These are phyloP conservation scores for Austropuccinia psidii DNA, from an alignment of 1,284 basidiomycete genomes.

Conservation along the genomic window DNA sequence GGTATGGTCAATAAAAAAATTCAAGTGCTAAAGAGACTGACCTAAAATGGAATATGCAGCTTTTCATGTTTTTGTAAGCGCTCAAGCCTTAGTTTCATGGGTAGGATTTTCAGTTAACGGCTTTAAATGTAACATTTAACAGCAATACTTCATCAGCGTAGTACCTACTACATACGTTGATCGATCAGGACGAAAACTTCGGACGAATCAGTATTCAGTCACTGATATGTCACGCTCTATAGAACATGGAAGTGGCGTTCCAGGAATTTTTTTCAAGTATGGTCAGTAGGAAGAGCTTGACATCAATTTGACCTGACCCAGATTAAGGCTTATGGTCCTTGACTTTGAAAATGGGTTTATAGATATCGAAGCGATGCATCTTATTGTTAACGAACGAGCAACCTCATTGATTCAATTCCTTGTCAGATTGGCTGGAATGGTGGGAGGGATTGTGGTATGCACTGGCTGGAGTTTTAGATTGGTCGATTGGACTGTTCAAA, in stretches of 20 bases:
- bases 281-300: not conserved
- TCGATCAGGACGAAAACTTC: constrained; percentile 55
- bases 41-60: too few relatives aligned
- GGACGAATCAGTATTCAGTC: constrained; percentile 89
- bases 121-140: constrained; percentile 50
- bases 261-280: constrained; percentile 48
- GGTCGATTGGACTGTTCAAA: constrained; percentile 5
- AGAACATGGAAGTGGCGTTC: constrained; percentile 68
- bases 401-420: constrained; percentile 71
- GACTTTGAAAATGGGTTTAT: constrained; percentile 50
- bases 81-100: not conserved
- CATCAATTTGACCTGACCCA: not conserved
- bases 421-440: constrained; percentile 58
- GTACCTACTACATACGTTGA: constrained; percentile 88
- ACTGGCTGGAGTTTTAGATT: constrained; percentile 43
- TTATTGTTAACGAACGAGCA: constrained; percentile 79
- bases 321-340: too few relatives aligned
- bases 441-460: constrained; percentile 49
- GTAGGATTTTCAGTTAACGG: too few relatives aligned
- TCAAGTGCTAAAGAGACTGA: too few relatives aligned
- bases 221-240: constrained; percentile 79
- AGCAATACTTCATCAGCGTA: constrained; percentile 90
- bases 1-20: not conserved
- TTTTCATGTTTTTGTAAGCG: constrained; percentile 25
- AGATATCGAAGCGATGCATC: constrained; percentile 80